Percentiles rank a stretch among this genome's conserved stretches.
Conservation (phyloP, 148 eudicot genomes). For the Mesembryanthemum crystallinum region DNA sequence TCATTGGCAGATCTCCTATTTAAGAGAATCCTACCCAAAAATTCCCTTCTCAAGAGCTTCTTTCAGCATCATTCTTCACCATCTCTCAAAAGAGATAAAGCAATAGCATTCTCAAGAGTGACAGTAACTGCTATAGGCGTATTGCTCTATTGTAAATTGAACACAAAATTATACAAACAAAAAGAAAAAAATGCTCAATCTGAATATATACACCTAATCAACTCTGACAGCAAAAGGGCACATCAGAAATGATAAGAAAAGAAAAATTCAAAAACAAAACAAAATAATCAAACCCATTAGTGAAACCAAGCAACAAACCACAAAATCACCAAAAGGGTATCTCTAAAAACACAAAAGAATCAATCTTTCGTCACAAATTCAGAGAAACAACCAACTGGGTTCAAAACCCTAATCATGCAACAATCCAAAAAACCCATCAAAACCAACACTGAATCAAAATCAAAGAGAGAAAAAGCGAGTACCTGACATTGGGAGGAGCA, state of each 20-base stretch:
- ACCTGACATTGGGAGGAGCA: slow-evolving; percentile 57
- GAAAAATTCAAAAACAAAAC: neutral
- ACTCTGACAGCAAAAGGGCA: neutral
- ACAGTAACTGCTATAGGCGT: neutral
- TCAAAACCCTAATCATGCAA: slow-evolving; percentile 25
- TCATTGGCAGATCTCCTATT: neutral
- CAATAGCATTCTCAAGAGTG: neutral
- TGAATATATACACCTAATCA: neutral
- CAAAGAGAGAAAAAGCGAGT: neutral
- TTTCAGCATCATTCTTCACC: slow-evolving; percentile 9
- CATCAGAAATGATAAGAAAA: neutral
- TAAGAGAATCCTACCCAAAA: neutral
- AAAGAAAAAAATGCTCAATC: neutral
- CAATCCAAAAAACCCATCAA: neutral
- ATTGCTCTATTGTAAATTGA: neutral
- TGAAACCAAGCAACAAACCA: neutral
- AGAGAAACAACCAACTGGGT: slow-evolving; percentile 7
- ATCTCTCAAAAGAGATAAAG: slow-evolving; percentile 1
- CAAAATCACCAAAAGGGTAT: slow-evolving; percentile 9
- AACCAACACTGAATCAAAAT: neutral
- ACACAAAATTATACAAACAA: neutral
- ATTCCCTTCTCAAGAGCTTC: neutral
- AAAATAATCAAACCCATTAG: slow-evolving; percentile 6
- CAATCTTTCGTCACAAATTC: neutral
- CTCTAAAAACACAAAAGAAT: slow-evolving; percentile 10